Percentiles rank a stretch among this genome's conserved stretches.
These are phyloP conservation scores for Sonneratia alba DNA, from an alignment of 345 rosid species.

Conservation along the genomic window DNA sequence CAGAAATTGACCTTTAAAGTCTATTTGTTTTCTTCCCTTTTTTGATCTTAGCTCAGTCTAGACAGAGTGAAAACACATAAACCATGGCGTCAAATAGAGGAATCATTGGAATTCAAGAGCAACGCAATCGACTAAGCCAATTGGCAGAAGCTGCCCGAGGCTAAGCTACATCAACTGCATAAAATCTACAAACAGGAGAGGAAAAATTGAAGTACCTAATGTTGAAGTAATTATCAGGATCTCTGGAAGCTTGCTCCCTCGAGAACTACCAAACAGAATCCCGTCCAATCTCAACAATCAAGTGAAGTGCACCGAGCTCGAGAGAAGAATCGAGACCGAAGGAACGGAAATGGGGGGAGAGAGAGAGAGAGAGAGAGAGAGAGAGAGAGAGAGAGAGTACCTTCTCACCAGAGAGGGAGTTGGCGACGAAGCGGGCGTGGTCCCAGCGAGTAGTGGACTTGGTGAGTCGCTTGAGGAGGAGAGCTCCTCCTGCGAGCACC, in stretches of 20 bases:
- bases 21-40: background rate
- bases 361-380: background rate
- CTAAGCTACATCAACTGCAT: background rate
- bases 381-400: conserved; percentile 15
- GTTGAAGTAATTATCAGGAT: conserved; percentile 88
- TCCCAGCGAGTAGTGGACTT: conserved; percentile 93
- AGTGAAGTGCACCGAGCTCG: background rate
- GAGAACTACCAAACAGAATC: conserved; percentile 39
- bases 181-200: no score
- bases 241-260: conserved; percentile 78
- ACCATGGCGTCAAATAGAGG: background rate
- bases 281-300: conserved; percentile 2
- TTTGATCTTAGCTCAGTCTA: background rate
- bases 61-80: background rate
- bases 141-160: no score
- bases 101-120: no score
- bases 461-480: conserved; percentile 72
- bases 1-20: background rate
- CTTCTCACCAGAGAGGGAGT: conserved; percentile 75
- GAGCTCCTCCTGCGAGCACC: conserved; percentile 62
- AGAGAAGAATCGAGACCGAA: background rate
- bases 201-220: conserved; percentile 42
- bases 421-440: conserved; percentile 68
- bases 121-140: background rate
- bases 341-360: no score